Evolutionary conservation across 2,329 filamentous ascomycete genomes (phyloP).

Genomic region (Botrytis pseudocinerea): DNA sequence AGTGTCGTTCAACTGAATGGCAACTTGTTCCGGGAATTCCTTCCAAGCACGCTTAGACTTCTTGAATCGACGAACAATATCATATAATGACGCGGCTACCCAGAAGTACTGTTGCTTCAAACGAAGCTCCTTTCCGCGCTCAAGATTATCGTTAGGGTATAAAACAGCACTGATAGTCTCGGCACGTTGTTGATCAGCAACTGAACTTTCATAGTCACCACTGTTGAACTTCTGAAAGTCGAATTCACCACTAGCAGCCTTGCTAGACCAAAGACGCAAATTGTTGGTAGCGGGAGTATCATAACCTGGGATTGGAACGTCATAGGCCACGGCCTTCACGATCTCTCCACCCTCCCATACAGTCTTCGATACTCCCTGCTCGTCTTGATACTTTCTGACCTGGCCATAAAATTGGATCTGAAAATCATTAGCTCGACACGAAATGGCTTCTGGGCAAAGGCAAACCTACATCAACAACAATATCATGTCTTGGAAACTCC

Average conservation of each 20-base stretch:
- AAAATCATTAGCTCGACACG: constrained; percentile 23
- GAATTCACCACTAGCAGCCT: constrained; percentile 94
- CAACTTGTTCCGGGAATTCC: constrained; percentile 91
- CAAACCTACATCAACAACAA: constrained; percentile 75
- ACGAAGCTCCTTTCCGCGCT: constrained; percentile 93
- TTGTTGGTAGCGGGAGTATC: constrained; percentile 92
- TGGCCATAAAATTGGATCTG: constrained; percentile 89
- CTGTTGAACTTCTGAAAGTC: constrained; percentile 99
- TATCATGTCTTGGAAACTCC: constrained; percentile 96
- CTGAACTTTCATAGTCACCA: constrained; percentile 93
- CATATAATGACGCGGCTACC: constrained; percentile 94
- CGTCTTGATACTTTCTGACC: constrained; percentile 73
- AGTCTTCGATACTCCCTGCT: constrained; percentile 70
- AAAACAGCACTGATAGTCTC: constrained; percentile 97
- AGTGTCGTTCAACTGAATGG: constrained; percentile 97
- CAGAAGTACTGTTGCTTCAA: constrained; percentile 99
- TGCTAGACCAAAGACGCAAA: constrained; percentile 94
- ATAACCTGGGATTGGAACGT: constrained; percentile 89
- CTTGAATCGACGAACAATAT: constrained; percentile 97
- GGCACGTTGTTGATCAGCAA: constrained; percentile 97
- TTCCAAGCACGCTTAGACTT: constrained; percentile 90
- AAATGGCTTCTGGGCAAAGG: constrained; percentile 37
- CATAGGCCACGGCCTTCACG: constrained; percentile 89
- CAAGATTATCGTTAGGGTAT: constrained; percentile 97
- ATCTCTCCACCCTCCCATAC: constrained; percentile 93